These are phyloP conservation scores for Pichia sp. DNA, from an alignment of 1,139 yeast genomes.

Conservation along the genomic window DNA sequence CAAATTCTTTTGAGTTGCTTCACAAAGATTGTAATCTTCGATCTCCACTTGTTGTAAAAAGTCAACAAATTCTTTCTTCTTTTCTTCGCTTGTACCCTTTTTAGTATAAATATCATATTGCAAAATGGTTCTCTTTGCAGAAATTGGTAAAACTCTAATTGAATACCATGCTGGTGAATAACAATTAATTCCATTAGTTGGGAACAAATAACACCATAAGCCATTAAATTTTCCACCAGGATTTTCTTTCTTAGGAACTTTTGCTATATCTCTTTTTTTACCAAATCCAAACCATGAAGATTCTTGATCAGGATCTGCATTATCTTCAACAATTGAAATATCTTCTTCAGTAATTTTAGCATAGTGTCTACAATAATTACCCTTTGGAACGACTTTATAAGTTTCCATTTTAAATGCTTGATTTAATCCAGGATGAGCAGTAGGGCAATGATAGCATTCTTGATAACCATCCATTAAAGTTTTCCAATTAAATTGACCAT, in stretches of 20 bases:
- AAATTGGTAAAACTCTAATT: slow-evolving; percentile 49
- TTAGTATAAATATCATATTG: slow-evolving; percentile 58
- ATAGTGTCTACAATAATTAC: slow-evolving; percentile 54
- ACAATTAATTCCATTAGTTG: slow-evolving; percentile 55
- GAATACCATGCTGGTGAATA: slow-evolving; percentile 65
- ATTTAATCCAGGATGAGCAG: slow-evolving; percentile 56
- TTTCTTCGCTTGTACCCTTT: slow-evolving; percentile 46
- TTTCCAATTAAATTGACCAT: slow-evolving; percentile 60
- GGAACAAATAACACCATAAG: slow-evolving; percentile 55
- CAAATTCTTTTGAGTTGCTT: slow-evolving; percentile 51
- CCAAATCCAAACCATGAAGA: slow-evolving; percentile 50
- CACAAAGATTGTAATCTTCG: slow-evolving; percentile 56
- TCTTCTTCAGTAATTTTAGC: slow-evolving; percentile 50
- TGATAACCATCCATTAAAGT: slow-evolving; percentile 64
- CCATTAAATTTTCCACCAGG: slow-evolving; percentile 58
- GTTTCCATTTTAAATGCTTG: slow-evolving; percentile 57
- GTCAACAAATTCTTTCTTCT: slow-evolving; percentile 56
- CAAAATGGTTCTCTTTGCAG: slow-evolving; percentile 47
- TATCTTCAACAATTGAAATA: slow-evolving; percentile 33
- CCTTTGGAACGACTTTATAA: slow-evolving; percentile 56
- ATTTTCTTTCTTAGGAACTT: slow-evolving; percentile 30
- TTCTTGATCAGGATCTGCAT: slow-evolving; percentile 35
- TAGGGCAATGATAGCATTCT: slow-evolving; percentile 63
- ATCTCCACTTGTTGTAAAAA: slow-evolving; percentile 55
- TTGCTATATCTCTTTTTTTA: slow-evolving; percentile 30